Evolutionary conservation across 2,329 filamentous ascomycete species (phyloP), one percentile per base, ranked within the genome.

Genomic region (Cladophialophora psammophila): DNA sequence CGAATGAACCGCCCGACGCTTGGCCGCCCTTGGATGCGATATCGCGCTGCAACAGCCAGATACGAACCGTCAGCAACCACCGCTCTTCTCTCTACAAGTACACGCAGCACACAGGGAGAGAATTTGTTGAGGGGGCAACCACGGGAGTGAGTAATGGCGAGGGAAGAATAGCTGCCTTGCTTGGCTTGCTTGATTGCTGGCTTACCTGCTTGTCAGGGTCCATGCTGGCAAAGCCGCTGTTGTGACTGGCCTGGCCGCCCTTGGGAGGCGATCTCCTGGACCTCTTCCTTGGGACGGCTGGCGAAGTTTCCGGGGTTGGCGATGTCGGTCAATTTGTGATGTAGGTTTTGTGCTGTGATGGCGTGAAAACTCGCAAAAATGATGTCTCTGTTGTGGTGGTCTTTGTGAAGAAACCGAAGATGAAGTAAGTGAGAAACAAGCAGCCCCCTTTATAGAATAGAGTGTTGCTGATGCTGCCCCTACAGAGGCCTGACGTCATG

Each of bases 21-120:
- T 86, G 78, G 4, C 84, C 85, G 9, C 86, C 86, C 74, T 80
- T 78, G 10, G 85, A 87, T 1, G 86, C 85, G 66, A 87, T 86
- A 1, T 87, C 80, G 20, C 79, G 77, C 85, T 86, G 54, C 35
- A 26, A 8, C 5, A 52, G 26, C 2, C 26, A 9, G 3, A 20
- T 13, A 26, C 18, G 5, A 31, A 2, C 2, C 4, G 52, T 34
- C 9, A n/a, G 26, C 5, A 26, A 26, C 26, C 26, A 26, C 3
- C 26, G 2, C 26, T 26, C 26, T 26, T 2, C 2, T 26, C 26
- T 26, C 2, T 2, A 26, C 26, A 26, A 26, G 26, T 26, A 26
- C 26, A 26, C 26, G 26, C 26, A 26, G 26, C 26, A 26, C 26
- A 26, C 2, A 26, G 26, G 26, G 26, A 26, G 26, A 26, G 3